Base-by-base conservation (phyloP, 768 basidiomycete genomes). In the Leccinum arenicola region DNA sequence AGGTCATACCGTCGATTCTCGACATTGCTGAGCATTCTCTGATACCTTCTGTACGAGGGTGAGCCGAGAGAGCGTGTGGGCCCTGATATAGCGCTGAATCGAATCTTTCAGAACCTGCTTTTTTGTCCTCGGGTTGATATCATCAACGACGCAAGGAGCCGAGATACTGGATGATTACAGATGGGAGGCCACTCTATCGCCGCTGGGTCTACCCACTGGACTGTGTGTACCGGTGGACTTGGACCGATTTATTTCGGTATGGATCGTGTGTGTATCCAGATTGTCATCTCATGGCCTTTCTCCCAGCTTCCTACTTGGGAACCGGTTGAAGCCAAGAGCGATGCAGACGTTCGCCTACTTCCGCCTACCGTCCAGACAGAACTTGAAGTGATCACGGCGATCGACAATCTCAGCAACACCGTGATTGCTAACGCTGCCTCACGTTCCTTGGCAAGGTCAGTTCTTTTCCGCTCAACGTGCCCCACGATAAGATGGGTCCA, bases 391-490 rank as follows among this genome's bases (percentile, higher is more conserved):
- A 82, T 95, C 65, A 88, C 89, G 4, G 91, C 93, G 4, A 91
- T 99, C 52, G 89, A 94, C 66, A 98, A 98, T 70, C 79, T 99
- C 45, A 88, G 90, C 29, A 99, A 99, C 70, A 93, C 95, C 19
- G 95, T 98, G 53, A 91, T 98, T 58, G 95, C 95, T 0, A 95
- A 95, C 67, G 85, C 92, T 23, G 95, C 97, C 1, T 98, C 97
- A 23, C 84, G 93, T 50, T 88, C 93, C 17, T 78, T 99, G 40
- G 88, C 93, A 29, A 85, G 84, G 94, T 95, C 68, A 62, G 82
- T 72, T 11, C n/a, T 19, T 43, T 50, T 56, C 55, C 47, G 21
- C 6, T 14, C 9, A 55, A 38, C 25, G 21, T 1, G 23, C 6
- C 31, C 12, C 21, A 33, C 12, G 11, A 33, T 29, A 9, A n/a